Evolutionary conservation across 2,329 filamentous ascomycete species (phyloP), one percentile per base, ranked within the genome.

Genomic region (Arachnomyces sp.): DNA sequence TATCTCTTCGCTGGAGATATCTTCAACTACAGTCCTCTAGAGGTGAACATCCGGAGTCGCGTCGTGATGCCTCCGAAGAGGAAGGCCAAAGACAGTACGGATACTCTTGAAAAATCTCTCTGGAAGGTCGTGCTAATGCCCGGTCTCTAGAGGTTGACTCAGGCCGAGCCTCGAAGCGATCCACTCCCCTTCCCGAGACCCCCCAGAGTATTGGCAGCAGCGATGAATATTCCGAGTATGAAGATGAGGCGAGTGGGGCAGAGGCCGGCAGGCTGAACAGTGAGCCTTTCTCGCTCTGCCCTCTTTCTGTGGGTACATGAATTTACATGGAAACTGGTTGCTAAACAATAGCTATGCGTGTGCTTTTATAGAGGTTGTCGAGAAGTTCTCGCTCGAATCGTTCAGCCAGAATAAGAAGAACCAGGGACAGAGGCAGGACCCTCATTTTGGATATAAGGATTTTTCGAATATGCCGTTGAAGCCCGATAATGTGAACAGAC

Each of bases 391-490:
- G 31, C 64, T 74, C 43, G 65, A 71, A 41, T 63, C 70, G 3
- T 71, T 71, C 54, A 63, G 69, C 60, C 63, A 66, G 53, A 60
- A 67, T 49, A 61, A 68, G 51, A 61, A 70, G 55, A 43, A 50
- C 20, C 52, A 50, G 8, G 47, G 54, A 7, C 57, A 64, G 34
- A 64, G 59, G 37, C 58, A 63, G 35, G 76, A 81, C 47, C 67
- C 74, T 7, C 72, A 76, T 35, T 78, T 75, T 40, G 75, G 71
- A 34, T 73, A 76, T 50, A 76, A 77, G 48, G 88, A 98, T 63
- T 92, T 92, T 60, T 89, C 85, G 36, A 83, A 82, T 49, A 73
- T 94, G 29, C 71, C 77, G 29, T 70, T 95, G 49, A 96, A 95
- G 64, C 78, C 82, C 3, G 90, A 96, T 61, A 88, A 94, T 66